Percentiles rank a stretch among this genome's conserved stretches.
Evolutionary conservation across 108 stramenopile genomes (phyloP).

Genomic region (Mediolabrus comicus): DNA sequence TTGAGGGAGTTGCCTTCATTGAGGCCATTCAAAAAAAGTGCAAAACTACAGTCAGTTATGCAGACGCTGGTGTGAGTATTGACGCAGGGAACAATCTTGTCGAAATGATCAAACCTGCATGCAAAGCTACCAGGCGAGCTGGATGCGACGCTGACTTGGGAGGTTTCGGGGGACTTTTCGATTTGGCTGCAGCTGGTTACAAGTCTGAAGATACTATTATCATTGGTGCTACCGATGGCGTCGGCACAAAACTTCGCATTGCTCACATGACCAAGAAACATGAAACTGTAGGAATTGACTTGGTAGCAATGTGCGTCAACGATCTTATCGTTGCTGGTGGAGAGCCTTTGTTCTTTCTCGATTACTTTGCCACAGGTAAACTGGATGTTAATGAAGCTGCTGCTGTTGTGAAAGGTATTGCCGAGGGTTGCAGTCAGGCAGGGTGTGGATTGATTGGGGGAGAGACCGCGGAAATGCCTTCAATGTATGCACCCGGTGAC

Average conservation of each 20-base stretch:
- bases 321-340: conserved; percentile 96
- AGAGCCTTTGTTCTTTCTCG: conserved; percentile 97
- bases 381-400: conserved; percentile 91
- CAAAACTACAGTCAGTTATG: conserved; percentile 85
- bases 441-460: conserved; percentile 96
- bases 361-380: conserved; percentile 97
- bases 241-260: conserved; percentile 97
- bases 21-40: conserved; percentile 86
- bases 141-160: conserved; percentile 97
- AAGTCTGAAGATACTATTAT: conserved; percentile 87
- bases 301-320: conserved; percentile 99
- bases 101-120: conserved; percentile 93
- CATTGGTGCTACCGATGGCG: conserved; percentile 97
- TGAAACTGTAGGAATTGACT: conserved; percentile 91
- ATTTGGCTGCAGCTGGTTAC: conserved; percentile 93
- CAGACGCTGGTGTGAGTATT: conserved; percentile 96
- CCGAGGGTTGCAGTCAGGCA: conserved; percentile 93
- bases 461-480: conserved; percentile 99
- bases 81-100: conserved; percentile 96
- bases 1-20: conserved; percentile 95
- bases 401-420: conserved; percentile 92
- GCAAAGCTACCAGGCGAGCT: conserved; percentile 87
- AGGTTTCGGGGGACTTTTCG: conserved; percentile 96
- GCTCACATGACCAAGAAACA: conserved; percentile 84
- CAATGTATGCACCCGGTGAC: conserved; percentile 96